Conservation (phyloP, 768 basidiomycete species). For the Suillus cothurnatus region DNA sequence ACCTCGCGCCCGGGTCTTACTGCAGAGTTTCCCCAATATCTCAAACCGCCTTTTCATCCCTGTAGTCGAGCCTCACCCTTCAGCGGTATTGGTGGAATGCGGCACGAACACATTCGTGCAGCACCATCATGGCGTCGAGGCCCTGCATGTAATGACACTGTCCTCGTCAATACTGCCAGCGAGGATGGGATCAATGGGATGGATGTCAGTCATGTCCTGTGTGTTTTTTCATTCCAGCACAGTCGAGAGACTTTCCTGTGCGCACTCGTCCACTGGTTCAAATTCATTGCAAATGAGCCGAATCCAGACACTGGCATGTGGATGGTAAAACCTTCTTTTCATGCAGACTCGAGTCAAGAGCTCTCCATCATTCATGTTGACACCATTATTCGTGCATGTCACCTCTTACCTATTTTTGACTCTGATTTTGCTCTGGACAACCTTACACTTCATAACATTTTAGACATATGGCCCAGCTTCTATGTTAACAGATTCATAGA, state of each 20-base stretch:
- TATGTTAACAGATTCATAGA: too few species aligned
- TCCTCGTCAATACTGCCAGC: not conserved
- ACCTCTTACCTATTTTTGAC: not conserved
- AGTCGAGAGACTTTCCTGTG: not conserved
- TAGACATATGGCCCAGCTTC: too few species aligned
- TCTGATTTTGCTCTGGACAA: too few species aligned
- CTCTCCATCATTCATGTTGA: not conserved
- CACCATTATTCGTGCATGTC: not conserved
- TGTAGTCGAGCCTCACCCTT: too few species aligned
- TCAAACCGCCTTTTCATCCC: too few species aligned
- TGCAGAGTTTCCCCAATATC: too few species aligned
- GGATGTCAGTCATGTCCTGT: not conserved
- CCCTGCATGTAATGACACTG: not conserved
- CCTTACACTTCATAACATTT: too few species aligned
- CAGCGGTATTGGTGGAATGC: not conserved
- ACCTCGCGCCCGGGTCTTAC: too few species aligned
- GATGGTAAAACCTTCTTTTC: not conserved
- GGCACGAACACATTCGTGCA: not conserved
- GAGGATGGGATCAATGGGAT: not conserved
- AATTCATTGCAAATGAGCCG: not conserved
- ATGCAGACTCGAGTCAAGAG: not conserved
- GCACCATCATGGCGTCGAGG: not conserved
- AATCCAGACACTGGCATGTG: not conserved
- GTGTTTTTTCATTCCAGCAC: not conserved
- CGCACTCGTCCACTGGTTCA: not conserved